These are phyloP conservation scores for Asparagopsis taxiformis DNA, from an alignment of 31 red algal species.

Conservation along the genomic window DNA sequence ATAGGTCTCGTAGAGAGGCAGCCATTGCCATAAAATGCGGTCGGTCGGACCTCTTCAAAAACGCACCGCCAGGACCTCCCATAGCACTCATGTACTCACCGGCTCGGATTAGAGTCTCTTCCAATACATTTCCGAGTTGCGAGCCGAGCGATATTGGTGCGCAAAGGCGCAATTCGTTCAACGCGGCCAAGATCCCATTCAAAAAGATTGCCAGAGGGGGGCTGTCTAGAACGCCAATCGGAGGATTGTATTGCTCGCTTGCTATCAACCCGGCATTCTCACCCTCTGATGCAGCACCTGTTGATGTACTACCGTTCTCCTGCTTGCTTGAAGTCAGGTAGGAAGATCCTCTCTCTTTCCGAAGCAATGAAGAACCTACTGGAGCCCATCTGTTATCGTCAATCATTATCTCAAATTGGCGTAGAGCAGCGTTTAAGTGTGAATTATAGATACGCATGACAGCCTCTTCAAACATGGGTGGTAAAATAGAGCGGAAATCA, in stretches of 20 bases:
- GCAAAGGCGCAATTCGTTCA: slow-evolving; percentile 84
- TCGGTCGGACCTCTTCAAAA: slow-evolving; percentile 63
- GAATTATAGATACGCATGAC: slow-evolving; percentile 73
- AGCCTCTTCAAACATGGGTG: slow-evolving; percentile 80
- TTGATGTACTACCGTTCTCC: slow-evolving; percentile 1
- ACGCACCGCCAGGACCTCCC: slow-evolving; percentile 75
- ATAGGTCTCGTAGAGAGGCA: slow-evolving; percentile 44
- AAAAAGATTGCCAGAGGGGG: slow-evolving; percentile 84
- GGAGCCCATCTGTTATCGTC: slow-evolving; percentile 83
- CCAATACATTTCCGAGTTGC: slow-evolving; percentile 39
- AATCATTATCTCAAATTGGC: slow-evolving; percentile 79
- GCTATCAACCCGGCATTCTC: neutral
- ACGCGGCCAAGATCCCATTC: slow-evolving; percentile 88
- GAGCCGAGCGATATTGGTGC: slow-evolving; percentile 50
- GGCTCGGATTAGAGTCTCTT: slow-evolving; percentile 42
- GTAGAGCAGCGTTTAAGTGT: slow-evolving; percentile 73
- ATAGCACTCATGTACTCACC: slow-evolving; percentile 63
- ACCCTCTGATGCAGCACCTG: neutral
- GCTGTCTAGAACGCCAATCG: slow-evolving; percentile 71
- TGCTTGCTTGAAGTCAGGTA: no score
- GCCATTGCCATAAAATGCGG: slow-evolving; percentile 66
- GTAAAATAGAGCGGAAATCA: slow-evolving; percentile 83
- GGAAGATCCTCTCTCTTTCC: slow-evolving; percentile 29
- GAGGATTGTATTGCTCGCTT: slow-evolving; percentile 59
- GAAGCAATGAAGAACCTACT: slow-evolving; percentile 66